A percentile compares a stretch with the other conserved stretches of the same genome.
phyloP scores from a whole-genome alignment of 2,329 filamentous ascomycete species.

The Coniochaeta sp. region DNA sequence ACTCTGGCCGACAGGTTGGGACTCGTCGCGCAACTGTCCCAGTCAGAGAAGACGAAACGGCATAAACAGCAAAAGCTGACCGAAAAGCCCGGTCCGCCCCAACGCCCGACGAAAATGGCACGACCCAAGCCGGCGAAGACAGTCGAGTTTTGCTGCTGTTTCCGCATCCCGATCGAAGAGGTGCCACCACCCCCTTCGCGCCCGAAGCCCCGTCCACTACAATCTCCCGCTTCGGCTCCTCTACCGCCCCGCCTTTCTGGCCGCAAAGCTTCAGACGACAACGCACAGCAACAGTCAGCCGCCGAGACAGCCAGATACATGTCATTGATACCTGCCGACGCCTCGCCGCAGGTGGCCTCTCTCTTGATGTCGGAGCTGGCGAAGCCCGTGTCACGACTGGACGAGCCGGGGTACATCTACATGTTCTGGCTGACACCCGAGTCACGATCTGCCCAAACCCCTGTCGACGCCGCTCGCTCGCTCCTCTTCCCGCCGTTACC shows the following conservation, averaged over 20 bases:
- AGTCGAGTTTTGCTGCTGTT: slow-evolving; percentile 44
- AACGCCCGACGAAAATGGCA: slow-evolving; percentile 18
- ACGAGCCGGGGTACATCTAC: slow-evolving; percentile 92
- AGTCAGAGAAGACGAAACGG: slow-evolving; percentile 21
- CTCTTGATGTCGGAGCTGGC: slow-evolving; percentile 68
- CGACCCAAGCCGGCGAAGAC: slow-evolving; percentile 22
- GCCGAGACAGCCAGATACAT: slow-evolving; percentile 42
- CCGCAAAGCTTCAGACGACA: background rate
- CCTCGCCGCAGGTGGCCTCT: slow-evolving; percentile 63
- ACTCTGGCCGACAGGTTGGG: slow-evolving; percentile 77
- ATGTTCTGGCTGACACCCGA: slow-evolving; percentile 92
- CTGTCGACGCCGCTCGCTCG: slow-evolving; percentile 52
- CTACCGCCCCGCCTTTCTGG: background rate
- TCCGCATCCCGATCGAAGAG: slow-evolving; percentile 40
- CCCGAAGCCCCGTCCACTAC: slow-evolving; percentile 40
- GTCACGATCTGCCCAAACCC: slow-evolving; percentile 43
- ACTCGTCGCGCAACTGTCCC: slow-evolving; percentile 45
- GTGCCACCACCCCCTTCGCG: slow-evolving; percentile 30
- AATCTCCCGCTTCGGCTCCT: slow-evolving; percentile 18
- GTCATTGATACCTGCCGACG: slow-evolving; percentile 60
- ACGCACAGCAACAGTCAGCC: slow-evolving; percentile 11
- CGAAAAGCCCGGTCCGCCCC: slow-evolving; percentile 1
- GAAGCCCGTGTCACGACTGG: slow-evolving; percentile 64
- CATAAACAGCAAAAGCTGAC: slow-evolving; percentile 17
- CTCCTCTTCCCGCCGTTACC: slow-evolving; percentile 45